Conservation (phyloP, 345 rosid species). For the Camelina neglecta region DNA sequence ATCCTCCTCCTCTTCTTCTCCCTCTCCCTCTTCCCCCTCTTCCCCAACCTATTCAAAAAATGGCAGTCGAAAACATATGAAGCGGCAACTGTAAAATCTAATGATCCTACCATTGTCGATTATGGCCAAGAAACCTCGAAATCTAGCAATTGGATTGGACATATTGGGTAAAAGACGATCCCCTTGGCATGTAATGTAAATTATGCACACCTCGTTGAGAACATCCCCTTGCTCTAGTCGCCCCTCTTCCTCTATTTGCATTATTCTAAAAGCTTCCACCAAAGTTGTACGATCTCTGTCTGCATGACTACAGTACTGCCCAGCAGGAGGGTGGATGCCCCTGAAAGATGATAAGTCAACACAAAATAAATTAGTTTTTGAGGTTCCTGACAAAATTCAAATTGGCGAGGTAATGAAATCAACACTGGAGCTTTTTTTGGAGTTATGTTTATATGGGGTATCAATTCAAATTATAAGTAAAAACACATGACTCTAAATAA, state of each 20-base stretch:
- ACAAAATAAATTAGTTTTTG: slow-evolving; percentile 10
- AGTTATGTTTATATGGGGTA: background rate
- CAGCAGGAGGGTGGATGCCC: slow-evolving; percentile 70
- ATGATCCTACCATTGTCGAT: background rate
- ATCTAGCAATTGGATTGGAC: slow-evolving; percentile 6
- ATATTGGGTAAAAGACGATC: slow-evolving; percentile 5
- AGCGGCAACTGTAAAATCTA: background rate
- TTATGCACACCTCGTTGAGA: slow-evolving; percentile 63
- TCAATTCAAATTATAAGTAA: slow-evolving; percentile 14
- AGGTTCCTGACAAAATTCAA: slow-evolving; percentile 14
- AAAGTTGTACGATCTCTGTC: slow-evolving; percentile 68
- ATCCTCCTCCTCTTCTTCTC: slow-evolving; percentile 44
- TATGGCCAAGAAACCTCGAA: background rate
- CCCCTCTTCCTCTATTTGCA: slow-evolving; percentile 81
- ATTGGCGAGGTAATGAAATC: slow-evolving; percentile 1
- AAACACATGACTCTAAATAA: slow-evolving; percentile 6
- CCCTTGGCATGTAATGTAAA: slow-evolving; percentile 11
- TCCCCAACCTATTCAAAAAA: slow-evolving; percentile 33
- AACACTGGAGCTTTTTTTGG: background rate
- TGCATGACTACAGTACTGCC: slow-evolving; percentile 60
- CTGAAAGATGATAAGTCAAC: slow-evolving; percentile 51
- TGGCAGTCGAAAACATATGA: background rate
- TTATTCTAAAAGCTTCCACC: slow-evolving; percentile 81
- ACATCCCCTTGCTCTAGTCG: slow-evolving; percentile 70
- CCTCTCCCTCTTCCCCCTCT: slow-evolving; percentile 21